Base-by-base conservation (phyloP, 768 basidiomycete species). In the Macrolepiota fuliginosa region DNA sequence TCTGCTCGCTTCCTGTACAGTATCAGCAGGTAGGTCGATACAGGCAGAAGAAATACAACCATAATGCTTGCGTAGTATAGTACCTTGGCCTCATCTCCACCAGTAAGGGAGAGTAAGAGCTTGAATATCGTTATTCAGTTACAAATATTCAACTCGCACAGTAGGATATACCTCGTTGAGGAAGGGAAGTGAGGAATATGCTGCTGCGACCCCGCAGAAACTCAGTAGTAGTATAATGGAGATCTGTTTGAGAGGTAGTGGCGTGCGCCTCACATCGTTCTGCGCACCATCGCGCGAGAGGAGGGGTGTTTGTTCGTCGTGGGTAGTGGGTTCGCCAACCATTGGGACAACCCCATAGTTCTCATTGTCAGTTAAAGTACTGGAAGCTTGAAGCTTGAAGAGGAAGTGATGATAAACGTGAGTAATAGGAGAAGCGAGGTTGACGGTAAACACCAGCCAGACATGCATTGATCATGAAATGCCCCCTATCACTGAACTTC, bases 31-130 rank as follows among this genome's bases (percentile, higher is more conserved):
- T 36, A 5, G 36, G 36, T 12, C 36, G 59, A n/a, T 37, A 52
- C 12, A 22, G 27, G 46, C 2, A 15, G 4, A 22, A 13, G 35
- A 22, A 9, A 9, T 51, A 61, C 62, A 32, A 82, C 66, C 62
- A 85, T 79, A 22, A 85, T 65, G 29, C 82, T 83, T 11, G 79
- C 83, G 67, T 85, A 85, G 63, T 84, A 85, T 29, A 83, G 84
- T 3, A 83, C 79, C 67, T 80, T 79, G 59, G 71, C 72, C 24
- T 79, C 75, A 61, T 85, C 80, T 27, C 83, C 39, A 40, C 39
- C 39, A 40, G 39, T 40, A 12, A 40, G 39, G 10, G 39, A 40
- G 39, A 40, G 39, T 10, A 40, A 10, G 10, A 40, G 39, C 39
- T 40, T 11, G 39, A 10, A 40, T 12, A 17, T 12, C 10, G 10